These are phyloP conservation scores for Fusarium sp. DNA, from an alignment of 2,329 filamentous ascomycete genomes.

Conservation along the genomic window DNA sequence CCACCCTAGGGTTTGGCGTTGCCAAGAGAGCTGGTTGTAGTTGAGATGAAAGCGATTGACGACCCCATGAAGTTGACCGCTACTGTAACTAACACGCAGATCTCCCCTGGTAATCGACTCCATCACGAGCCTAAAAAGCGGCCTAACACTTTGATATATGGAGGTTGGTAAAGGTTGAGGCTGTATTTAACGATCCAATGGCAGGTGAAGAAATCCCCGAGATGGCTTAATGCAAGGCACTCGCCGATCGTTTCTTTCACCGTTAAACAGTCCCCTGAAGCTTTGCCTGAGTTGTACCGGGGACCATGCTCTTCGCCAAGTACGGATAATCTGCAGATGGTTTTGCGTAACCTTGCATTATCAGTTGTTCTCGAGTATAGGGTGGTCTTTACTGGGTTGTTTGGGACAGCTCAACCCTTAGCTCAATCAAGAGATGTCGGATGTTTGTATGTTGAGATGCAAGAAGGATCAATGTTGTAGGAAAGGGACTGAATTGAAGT, in stretches of 20 bases:
- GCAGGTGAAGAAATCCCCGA: constrained; percentile 16
- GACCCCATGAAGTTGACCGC: constrained; percentile 7
- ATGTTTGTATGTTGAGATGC: not conserved
- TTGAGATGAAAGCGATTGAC: constrained; percentile 1
- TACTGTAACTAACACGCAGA: not conserved
- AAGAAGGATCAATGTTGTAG: not conserved
- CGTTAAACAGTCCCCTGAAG: not conserved
- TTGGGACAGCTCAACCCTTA: not conserved
- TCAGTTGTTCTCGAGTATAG: not conserved
- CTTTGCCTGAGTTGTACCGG: not conserved
- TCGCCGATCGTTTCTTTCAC: constrained; percentile 11
- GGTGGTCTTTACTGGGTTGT: not conserved
- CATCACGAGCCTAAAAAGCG: not conserved
- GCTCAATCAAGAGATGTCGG: not conserved
- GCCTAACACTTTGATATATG: not conserved
- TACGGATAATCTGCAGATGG: not conserved
- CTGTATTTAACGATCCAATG: constrained; percentile 3
- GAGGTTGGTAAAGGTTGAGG: constrained; percentile 14
- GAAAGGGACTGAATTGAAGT: not conserved
- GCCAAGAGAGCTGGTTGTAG: not conserved
- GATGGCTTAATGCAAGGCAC: constrained; percentile 14
- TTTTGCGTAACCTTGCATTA: not conserved
- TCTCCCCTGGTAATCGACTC: not conserved
- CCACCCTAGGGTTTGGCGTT: not conserved
- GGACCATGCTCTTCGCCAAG: constrained; percentile 9